A percentile compares a stretch with the other conserved stretches of the same genome.
phyloP scores from a whole-genome alignment of 345 rosid species.

The Populus pruinosa region DNA sequence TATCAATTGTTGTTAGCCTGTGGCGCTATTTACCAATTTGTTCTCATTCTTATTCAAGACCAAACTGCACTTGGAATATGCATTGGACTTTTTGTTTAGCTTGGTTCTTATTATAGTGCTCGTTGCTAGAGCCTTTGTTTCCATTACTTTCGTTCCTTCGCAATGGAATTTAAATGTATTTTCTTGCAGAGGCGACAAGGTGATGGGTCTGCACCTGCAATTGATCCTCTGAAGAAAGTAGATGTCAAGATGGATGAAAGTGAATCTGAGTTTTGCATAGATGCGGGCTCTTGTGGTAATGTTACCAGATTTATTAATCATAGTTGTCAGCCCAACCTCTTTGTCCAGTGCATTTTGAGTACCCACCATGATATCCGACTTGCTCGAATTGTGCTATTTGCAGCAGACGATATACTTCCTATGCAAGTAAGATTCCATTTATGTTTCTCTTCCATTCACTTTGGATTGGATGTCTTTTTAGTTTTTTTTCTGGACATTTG shows the following conservation, averaged over 20 bases:
- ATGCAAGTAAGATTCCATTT: conserved; percentile 12
- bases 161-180: conserved; percentile 2
- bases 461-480: neutral
- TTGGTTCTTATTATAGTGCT: neutral
- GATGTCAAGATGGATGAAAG: conserved; percentile 8
- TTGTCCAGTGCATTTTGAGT: conserved; percentile 28
- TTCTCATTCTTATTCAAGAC: neutral
- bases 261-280: conserved; percentile 28
- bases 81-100: neutral
- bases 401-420: conserved; percentile 27
- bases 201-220: conserved; percentile 1
- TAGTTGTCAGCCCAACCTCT: conserved; percentile 25
- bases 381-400: conserved; percentile 29
- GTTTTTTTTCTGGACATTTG: neutral
- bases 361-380: conserved; percentile 24
- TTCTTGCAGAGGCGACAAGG: conserved; percentile 26
- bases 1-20: neutral
- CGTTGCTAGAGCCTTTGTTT: neutral
- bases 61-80: neutral
- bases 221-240: neutral
- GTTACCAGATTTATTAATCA: conserved; percentile 32
- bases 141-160: neutral
- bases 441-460: neutral
- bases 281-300: conserved; percentile 21
- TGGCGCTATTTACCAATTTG: neutral